Evolutionary conservation across 805 yeast species (phyloP), one percentile per base, ranked within the genome.

Genomic region (Candida ipomoeae): DNA sequence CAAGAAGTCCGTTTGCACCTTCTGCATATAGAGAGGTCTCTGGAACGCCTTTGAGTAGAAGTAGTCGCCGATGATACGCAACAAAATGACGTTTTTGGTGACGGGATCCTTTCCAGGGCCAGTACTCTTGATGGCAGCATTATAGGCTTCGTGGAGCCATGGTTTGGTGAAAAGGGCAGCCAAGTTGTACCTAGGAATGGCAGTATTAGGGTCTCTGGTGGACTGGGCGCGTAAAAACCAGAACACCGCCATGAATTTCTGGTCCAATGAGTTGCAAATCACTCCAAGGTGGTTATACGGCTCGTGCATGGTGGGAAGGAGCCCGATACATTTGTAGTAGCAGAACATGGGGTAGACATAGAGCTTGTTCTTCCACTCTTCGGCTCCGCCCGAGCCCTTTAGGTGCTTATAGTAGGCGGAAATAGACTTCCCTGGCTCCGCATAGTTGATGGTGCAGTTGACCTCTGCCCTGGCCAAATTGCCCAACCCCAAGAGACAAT

Each of bases 251-350:
- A 68, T 67, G 51, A 69, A 74, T 47, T 73, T 74, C 53, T 77
- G 79, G 49, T 74, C 78, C 44, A 71, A 50, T n/a, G 63, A 46
- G 52, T 73, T 72, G 53, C 59, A 55, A 20, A 74, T 69, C 61
- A 72, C 77, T 2, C 84, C 87, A 44, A 80, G 73, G 56, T 81
- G 83, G 55, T 81, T 81, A 56, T 79, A 79, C 29, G 82, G 84
- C 58, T 84, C 90, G 48, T 87, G 87, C 50, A 83, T 71, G 0
- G 88, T 80, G 1, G 92, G 91, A 26, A 84, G 63, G 17, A 85
- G 65, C 26, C 79, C 60, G 32, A 81, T 76, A 17, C 89, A 82
- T 41, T 73, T 63, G 44, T 78, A 73, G 57, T 83, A 81, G 53
- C 60, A 67, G 32, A 55, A 58, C 31, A 70, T 51, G 2, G 75